Conservation (phyloP, 495 filamentous ascomycete genomes). For the Jackrogersella multiformis region DNA sequence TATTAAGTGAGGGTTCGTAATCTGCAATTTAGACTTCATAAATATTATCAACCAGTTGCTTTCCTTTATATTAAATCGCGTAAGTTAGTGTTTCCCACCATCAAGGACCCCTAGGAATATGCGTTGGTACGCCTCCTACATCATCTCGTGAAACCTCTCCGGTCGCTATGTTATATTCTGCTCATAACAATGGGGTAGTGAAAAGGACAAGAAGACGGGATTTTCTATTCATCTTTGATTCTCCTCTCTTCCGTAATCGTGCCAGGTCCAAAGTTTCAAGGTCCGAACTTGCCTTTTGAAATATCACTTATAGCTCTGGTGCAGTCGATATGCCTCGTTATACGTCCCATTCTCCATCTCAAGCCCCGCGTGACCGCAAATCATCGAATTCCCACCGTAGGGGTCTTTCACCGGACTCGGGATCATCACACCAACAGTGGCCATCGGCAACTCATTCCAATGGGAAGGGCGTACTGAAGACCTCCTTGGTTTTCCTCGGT, state of each 20-base stretch:
- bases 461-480: slow-evolving; percentile 38
- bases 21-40: not conserved
- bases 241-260: not conserved
- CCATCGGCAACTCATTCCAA: slow-evolving; percentile 6
- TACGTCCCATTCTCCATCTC: slow-evolving; percentile 23
- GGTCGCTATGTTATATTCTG: not conserved
- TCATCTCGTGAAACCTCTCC: slow-evolving; percentile 14
- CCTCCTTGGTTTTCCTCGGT: slow-evolving; percentile 51
- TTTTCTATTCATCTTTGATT: not conserved
- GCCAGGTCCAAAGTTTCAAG: not conserved
- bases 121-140: slow-evolving; percentile 9
- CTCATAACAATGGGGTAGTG: not conserved
- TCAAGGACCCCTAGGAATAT: not conserved
- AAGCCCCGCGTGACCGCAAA: not conserved
- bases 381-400: slow-evolving; percentile 23
- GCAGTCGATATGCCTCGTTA: slow-evolving; percentile 27
- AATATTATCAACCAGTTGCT: not conserved
- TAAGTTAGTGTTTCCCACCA: slow-evolving; percentile 6
- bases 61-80: not conserved
- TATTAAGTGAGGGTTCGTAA: not conserved
- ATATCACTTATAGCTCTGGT: not conserved
- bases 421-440: not conserved
- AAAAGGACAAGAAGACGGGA: not conserved
- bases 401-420: slow-evolving; percentile 1
- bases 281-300: not conserved